Base-by-base conservation (phyloP, 2,329 filamentous ascomycete species). In the Neopestalotiopsis sp. region DNA sequence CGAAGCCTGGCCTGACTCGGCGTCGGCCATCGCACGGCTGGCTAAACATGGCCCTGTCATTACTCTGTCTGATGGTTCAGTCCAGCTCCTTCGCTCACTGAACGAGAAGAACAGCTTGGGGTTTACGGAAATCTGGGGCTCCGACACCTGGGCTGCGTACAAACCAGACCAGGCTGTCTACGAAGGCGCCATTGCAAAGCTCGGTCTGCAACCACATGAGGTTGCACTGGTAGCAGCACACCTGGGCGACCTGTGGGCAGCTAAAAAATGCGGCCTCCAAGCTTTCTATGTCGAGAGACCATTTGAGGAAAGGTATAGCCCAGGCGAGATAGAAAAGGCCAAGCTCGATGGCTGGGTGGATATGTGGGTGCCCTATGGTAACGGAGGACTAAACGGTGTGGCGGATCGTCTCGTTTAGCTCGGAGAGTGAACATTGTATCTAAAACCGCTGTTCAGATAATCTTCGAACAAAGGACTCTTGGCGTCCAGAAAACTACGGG, bases 221-320 rank as follows among this genome's bases (percentile, higher is more conserved):
- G 89, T 88, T 72, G 87, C 83, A 4, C 85, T 91, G 83, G 87
- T 91, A 4, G 89, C 89, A 56, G 86, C 89, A 30, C 89, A 91
- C 79, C 76, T 91, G 61, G 75, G 74, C 24, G 89, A 91, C 77
- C 75, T 91, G 66, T 81, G 86, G 73, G 88, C 85, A 5, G 89
- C 89, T 4, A 89, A 87, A 73, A 76, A 73, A n/a, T 84, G 82
- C 70, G 89, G 89, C 0, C 81, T 90, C 65, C 81, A 82, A 71
- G 88, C 88, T 0, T 81, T 91, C 13, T 91, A 90, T 75, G 86
- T 91, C 13, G 88, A 90, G 75, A 80, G 89, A 59, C 74, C 78
- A 9, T 74, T 79, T 65, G 89, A 91, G 76, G 89, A 91, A 75
- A 79, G 80, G 10, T 86, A 83, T 81, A 74, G 75, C 14, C 66